These are phyloP conservation scores for Deakozyma indianensis DNA, from an alignment of 805 yeast genomes.

Conservation along the genomic window DNA sequence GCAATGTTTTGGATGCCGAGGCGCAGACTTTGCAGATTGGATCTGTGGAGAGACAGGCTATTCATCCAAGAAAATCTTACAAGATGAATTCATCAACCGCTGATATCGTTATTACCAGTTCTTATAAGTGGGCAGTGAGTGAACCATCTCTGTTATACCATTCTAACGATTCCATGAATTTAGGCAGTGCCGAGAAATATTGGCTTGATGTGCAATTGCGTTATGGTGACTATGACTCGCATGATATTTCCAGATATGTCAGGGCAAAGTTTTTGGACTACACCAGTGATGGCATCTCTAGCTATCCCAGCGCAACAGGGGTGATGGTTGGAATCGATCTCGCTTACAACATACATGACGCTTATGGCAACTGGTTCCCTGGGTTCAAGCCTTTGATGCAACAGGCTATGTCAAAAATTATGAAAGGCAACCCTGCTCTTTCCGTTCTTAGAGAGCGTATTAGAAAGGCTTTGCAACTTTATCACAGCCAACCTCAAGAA, in stretches of 20 bases:
- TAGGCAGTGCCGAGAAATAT: slow-evolving; percentile 45
- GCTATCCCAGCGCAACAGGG: slow-evolving; percentile 91
- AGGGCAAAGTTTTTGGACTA: slow-evolving; percentile 88
- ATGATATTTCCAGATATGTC: slow-evolving; percentile 87
- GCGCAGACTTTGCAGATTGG: slow-evolving; percentile 72
- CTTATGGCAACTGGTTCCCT: slow-evolving; percentile 96
- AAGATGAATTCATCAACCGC: slow-evolving; percentile 95
- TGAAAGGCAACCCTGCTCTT: slow-evolving; percentile 90
- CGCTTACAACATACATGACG: slow-evolving; percentile 91
- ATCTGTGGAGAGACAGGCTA: slow-evolving; percentile 75
- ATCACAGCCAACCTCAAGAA: slow-evolving; percentile 88
- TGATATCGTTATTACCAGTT: slow-evolving; percentile 64
- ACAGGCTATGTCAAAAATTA: slow-evolving; percentile 81
- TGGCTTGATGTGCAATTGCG: slow-evolving; percentile 94
- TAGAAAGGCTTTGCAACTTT: slow-evolving; percentile 83
- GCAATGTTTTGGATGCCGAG: slow-evolving; percentile 84
- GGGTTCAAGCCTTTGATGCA: slow-evolving; percentile 84
- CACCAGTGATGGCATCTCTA: slow-evolving; percentile 70
- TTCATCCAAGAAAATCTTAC: slow-evolving; percentile 94
- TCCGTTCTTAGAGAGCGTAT: slow-evolving; percentile 86
- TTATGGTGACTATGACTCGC: slow-evolving; percentile 96
- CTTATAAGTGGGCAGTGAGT: slow-evolving; percentile 64
- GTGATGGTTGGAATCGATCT: slow-evolving; percentile 79
- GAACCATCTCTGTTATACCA: slow-evolving; percentile 70
- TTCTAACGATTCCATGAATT: slow-evolving; percentile 46